Evolutionary conservation across 2,329 filamentous ascomycete genomes (phyloP), one percentile per base, ranked within the genome.

Genomic region (Epichloe elymi): DNA sequence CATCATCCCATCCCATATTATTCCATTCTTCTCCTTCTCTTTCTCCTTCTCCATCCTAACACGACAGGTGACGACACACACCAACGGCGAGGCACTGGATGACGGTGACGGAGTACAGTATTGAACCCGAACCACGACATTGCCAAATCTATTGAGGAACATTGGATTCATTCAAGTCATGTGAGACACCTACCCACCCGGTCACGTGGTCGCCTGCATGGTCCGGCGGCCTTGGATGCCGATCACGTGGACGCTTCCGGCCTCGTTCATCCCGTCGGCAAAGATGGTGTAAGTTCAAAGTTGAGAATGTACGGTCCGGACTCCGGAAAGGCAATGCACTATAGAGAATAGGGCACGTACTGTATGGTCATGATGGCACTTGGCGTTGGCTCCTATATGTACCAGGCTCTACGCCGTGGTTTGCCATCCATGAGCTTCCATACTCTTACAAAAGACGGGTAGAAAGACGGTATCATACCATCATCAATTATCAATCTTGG

Each of bases 211-310:
- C 49, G 38, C 26, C 23, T 15, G 4, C 5, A 7, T 30, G 30
- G n/a, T 2, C 46, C 50, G 43, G 40, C 42, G 47, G 43, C 38
- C 7, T 35, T 23, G 2, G 7, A 35, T 20, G 11, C 52, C 52
- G 54, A 55, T 52, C 52, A 54, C 50, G 52, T 54, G 54, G 54
- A 17, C 54, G 52, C 49, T 38, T 3, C 40, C 49, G 41, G 49
- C 14, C 33, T 3, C 1, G 20, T 37, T 17, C 12, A 35, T 38
- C 40, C 52, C 49, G 49, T 51, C 40, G 46, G 46, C 26, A 39
- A 26, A 26, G 17, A 39, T 35, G 14, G 42, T 40, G 37, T 19
- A 48, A 52, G 26, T 39, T 19, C 23, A 19, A 35, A 14, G 17
- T 15, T 15, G 30, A 38, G 17, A 11, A 30, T 30, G 30, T 30